A percentile compares a stretch with the other conserved stretches of the same genome.
Conservation (phyloP, 2,329 filamentous ascomycete genomes). For the Cercospora sp. region DNA sequence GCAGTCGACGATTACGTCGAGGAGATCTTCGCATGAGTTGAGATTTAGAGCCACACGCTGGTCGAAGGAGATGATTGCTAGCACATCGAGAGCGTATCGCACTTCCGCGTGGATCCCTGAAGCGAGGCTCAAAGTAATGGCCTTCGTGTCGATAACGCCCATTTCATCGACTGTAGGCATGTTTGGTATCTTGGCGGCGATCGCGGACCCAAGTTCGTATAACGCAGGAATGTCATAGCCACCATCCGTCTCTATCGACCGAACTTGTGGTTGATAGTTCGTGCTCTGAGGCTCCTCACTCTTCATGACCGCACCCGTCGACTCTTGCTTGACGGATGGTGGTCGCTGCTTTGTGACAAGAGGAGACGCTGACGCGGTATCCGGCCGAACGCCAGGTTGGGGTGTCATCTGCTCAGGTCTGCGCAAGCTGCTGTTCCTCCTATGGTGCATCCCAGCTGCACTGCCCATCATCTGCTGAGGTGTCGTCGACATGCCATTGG, state of each 20-base stretch:
- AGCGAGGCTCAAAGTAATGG: conserved; percentile 84
- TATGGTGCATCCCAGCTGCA: conserved; percentile 39
- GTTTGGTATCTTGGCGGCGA: conserved; percentile 70
- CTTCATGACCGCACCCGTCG: conserved; percentile 34
- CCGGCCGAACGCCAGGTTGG: conserved; percentile 24
- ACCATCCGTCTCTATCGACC: conserved; percentile 51
- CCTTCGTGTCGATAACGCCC: conserved; percentile 85
- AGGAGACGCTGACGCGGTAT: conserved; percentile 34
- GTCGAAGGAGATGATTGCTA: conserved; percentile 70
- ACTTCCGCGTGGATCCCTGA: conserved; percentile 88
- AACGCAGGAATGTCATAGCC: conserved; percentile 70
- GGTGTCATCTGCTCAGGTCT: conserved; percentile 37
- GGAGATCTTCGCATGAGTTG: conserved; percentile 77
- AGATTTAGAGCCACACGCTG: conserved; percentile 65
- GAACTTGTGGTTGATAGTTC: conserved; percentile 34
- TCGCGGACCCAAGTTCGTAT: conserved; percentile 63
- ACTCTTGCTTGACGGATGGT: conserved; percentile 36
- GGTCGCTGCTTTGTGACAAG: conserved; percentile 33
- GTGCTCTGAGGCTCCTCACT: conserved; percentile 38
- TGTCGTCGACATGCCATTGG: conserved; percentile 51
- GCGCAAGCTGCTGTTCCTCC: conserved; percentile 35
- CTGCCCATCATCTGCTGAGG: conserved; percentile 44
- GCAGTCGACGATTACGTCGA: conserved; percentile 85
- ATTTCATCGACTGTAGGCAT: conserved; percentile 74
- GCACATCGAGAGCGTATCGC: conserved; percentile 81